Evolutionary conservation across 768 basidiomycete genomes (phyloP).

Genomic region (Suillus plorans): DNA sequence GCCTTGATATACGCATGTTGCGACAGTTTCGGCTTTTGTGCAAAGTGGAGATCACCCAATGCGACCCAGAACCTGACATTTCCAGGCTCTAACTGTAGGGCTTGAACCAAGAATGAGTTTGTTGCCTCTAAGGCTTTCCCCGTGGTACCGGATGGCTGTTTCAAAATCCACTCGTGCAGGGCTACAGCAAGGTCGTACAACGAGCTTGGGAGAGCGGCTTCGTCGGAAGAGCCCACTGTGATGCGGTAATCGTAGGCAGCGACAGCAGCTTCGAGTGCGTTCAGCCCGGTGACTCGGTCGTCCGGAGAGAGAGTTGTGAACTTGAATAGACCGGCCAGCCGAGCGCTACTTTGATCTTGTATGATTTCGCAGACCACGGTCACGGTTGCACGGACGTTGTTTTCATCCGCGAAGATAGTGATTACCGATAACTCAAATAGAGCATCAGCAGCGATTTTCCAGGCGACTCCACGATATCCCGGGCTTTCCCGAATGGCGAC

Average conservation of each 20-base stretch:
- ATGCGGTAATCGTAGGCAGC: slow-evolving; percentile 62
- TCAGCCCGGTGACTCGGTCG: slow-evolving; percentile 28
- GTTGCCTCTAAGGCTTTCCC: slow-evolving; percentile 41
- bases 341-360: slow-evolving; percentile 38
- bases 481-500: slow-evolving; percentile 47
- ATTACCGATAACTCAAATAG: slow-evolving; percentile 62
- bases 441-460: slow-evolving; percentile 85
- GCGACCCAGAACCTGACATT: slow-evolving; percentile 82
- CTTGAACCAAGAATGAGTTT: slow-evolving; percentile 59
- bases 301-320: slow-evolving; percentile 26
- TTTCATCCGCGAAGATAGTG: slow-evolving; percentile 48
- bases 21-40: slow-evolving; percentile 64
- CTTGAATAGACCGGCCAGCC: slow-evolving; percentile 42
- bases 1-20: slow-evolving; percentile 94
- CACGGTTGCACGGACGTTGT: slow-evolving; percentile 35
- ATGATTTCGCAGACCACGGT: slow-evolving; percentile 37
- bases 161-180: slow-evolving; percentile 49
- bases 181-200: slow-evolving; percentile 75
- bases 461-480: slow-evolving; percentile 70
- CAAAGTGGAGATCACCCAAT: slow-evolving; percentile 72
- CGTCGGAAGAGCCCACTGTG: slow-evolving; percentile 53
- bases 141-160: slow-evolving; percentile 20
- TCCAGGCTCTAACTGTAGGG: slow-evolving; percentile 68
- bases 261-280: slow-evolving; percentile 52
- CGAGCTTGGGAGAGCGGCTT: slow-evolving; percentile 51